Percentiles rank a stretch among this genome's conserved stretches.
These are phyloP conservation scores for Ceratobasidium sp. DNA, from an alignment of 1,284 basidiomycete species.

Conservation along the genomic window DNA sequence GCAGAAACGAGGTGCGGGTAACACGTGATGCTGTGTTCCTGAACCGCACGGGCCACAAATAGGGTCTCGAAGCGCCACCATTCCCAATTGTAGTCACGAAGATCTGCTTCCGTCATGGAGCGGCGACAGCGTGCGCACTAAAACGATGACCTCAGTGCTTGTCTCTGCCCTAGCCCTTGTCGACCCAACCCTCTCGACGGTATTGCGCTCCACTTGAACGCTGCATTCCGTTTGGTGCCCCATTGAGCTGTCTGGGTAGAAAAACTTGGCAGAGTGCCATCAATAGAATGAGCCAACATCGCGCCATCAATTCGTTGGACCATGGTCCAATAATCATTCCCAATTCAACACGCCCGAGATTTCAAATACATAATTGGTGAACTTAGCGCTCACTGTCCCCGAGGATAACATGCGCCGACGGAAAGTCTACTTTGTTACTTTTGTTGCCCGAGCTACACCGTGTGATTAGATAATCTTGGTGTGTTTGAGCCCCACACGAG, in stretches of 20 bases:
- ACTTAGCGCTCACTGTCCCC: neutral
- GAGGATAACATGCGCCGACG: neutral
- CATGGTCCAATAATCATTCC: neutral
- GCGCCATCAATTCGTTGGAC: neutral
- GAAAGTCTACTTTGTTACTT: too few relatives aligned
- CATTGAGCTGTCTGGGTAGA: neutral
- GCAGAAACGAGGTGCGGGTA: neutral
- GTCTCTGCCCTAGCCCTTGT: neutral
- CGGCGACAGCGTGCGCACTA: too few relatives aligned
- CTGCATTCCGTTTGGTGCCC: neutral
- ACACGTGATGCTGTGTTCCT: conserved; percentile 4
- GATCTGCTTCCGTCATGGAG: neutral
- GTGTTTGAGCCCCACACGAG: neutral
- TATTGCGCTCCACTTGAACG: neutral
- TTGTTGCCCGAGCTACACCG: too few relatives aligned
- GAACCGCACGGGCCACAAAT: conserved; percentile 10
- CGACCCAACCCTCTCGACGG: too few relatives aligned
- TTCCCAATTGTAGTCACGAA: conserved; percentile 12
- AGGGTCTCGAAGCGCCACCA: conserved; percentile 25
- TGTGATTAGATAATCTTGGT: too few relatives aligned
- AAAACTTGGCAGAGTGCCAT: conserved; percentile 19
- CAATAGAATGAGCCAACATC: conserved; percentile 24
- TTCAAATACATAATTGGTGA: conserved; percentile 1
- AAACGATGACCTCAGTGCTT: neutral
- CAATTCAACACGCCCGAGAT: neutral